phyloP scores from a whole-genome alignment of 2,329 filamentous ascomycete genomes.

The Xylaria sp. region DNA sequence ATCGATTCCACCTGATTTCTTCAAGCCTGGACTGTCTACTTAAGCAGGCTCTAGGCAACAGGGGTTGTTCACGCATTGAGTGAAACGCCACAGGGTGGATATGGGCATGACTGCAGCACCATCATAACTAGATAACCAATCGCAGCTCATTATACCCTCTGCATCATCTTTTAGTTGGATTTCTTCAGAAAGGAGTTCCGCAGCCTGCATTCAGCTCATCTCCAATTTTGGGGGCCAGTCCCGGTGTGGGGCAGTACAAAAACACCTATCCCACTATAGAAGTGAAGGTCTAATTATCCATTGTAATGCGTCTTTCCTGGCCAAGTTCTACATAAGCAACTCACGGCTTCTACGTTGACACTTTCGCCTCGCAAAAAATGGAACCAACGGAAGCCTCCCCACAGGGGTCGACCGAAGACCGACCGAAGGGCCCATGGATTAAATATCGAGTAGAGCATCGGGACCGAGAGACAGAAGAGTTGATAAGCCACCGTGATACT shows the following conservation, averaged over 20 bases:
- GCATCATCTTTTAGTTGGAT: not conserved
- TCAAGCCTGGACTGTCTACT: not conserved
- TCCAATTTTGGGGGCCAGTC: not conserved
- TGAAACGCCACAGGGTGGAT: slow-evolving; percentile 4
- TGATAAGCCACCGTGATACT: slow-evolving; percentile 16
- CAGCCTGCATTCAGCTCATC: too few species aligned
- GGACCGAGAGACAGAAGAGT: slow-evolving; percentile 1
- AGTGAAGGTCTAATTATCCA: not conserved
- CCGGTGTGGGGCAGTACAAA: not conserved
- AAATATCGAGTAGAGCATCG: slow-evolving; percentile 27
- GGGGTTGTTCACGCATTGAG: not conserved
- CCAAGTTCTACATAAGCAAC: not conserved
- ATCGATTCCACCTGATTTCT: not conserved
- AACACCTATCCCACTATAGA: not conserved
- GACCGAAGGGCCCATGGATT: slow-evolving; percentile 19
- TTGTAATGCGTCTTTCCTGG: too few species aligned
- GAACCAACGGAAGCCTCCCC: not conserved
- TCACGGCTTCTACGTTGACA: not conserved
- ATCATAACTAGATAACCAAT: not conserved
- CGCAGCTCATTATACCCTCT: not conserved
- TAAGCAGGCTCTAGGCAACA: not conserved
- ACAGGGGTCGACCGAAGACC: not conserved
- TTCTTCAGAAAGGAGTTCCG: not conserved
- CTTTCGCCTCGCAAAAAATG: not conserved
- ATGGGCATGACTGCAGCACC: not conserved